Evolutionary conservation across 1,139 yeast genomes (phyloP).

Genomic region (Saccharomyces hybrid): DNA sequence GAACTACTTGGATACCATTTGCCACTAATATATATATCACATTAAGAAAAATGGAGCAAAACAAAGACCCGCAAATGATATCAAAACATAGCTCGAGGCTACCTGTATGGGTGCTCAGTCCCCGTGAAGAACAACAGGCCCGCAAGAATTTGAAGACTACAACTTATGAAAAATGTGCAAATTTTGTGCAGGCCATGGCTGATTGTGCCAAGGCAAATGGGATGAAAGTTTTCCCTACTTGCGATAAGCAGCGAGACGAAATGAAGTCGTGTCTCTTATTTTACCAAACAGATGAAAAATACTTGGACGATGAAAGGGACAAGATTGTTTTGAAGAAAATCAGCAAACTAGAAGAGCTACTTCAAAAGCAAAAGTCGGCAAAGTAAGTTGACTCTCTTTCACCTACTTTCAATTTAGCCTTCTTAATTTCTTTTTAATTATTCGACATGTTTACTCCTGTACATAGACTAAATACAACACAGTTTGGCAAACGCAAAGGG

Average conservation of each 20-base stretch:
- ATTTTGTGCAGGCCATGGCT: constrained; percentile 48
- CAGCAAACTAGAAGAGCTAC: constrained; percentile 27
- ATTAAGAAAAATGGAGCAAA: background rate
- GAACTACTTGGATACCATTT: background rate
- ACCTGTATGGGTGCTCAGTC: constrained; percentile 81
- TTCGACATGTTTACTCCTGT: background rate
- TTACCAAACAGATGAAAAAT: constrained; percentile 54
- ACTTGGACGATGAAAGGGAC: constrained; percentile 66
- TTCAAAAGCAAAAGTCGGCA: constrained; percentile 12
- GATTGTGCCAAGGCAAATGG: constrained; percentile 50
- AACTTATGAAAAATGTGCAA: constrained; percentile 68
- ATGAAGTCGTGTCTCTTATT: constrained; percentile 66
- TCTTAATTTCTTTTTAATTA: background rate
- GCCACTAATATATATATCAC: background rate
- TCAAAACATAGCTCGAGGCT: constrained; percentile 32
- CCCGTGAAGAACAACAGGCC: constrained; percentile 76
- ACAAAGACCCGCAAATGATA: constrained; percentile 5
- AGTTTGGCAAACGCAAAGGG: background rate
- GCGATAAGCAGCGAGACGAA: constrained; percentile 50
- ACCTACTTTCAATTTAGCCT: background rate
- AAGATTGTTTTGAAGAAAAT: constrained; percentile 50
- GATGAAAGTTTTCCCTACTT: constrained; percentile 48
- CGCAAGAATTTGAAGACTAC: constrained; percentile 69
- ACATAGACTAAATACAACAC: background rate
- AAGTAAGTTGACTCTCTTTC: background rate